These are phyloP conservation scores for Colletotrichum zoysiae DNA, from an alignment of 2,329 filamentous ascomycete species.

Conservation along the genomic window DNA sequence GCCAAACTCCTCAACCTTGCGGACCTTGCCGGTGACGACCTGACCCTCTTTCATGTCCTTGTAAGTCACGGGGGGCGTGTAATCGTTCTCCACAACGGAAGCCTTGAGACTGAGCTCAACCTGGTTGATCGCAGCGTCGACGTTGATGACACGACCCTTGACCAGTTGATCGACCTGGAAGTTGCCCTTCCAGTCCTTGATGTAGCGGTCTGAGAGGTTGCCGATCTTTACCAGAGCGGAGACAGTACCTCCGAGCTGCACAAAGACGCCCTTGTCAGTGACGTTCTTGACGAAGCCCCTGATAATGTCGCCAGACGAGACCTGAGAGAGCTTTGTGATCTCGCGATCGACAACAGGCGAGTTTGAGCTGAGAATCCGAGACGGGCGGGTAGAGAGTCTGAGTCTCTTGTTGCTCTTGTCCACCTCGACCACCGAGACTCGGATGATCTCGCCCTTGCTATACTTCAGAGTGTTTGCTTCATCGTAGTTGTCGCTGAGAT, in stretches of 20 bases:
- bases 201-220: slow-evolving; percentile 88
- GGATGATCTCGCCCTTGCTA: slow-evolving; percentile 87
- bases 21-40: slow-evolving; percentile 87
- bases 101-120: slow-evolving; percentile 89
- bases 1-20: slow-evolving; percentile 94
- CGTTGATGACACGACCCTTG: slow-evolving; percentile 82
- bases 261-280: slow-evolving; percentile 88
- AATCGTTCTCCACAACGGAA: slow-evolving; percentile 85
- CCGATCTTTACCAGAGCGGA: slow-evolving; percentile 87
- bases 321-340: slow-evolving; percentile 76
- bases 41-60: slow-evolving; percentile 84
- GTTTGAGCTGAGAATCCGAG: slow-evolving; percentile 88
- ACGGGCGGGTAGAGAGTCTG: slow-evolving; percentile 84
- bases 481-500: slow-evolving; percentile 88
- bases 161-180: slow-evolving; percentile 93
- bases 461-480: slow-evolving; percentile 81
- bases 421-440: slow-evolving; percentile 85
- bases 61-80: slow-evolving; percentile 78
- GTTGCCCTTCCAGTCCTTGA: slow-evolving; percentile 95
- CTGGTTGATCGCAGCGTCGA: slow-evolving; percentile 77
- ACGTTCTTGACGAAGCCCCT: slow-evolving; percentile 95
- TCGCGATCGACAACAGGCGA: slow-evolving; percentile 85
- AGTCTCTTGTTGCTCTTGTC: slow-evolving; percentile 89
- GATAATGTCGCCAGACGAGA: slow-evolving; percentile 82
- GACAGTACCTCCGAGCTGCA: slow-evolving; percentile 84